A percentile compares a stretch with the other conserved stretches of the same genome.
Conservation (phyloP, 1,139 yeast species). For the Hyphopichia pseudoburtonii region DNA sequence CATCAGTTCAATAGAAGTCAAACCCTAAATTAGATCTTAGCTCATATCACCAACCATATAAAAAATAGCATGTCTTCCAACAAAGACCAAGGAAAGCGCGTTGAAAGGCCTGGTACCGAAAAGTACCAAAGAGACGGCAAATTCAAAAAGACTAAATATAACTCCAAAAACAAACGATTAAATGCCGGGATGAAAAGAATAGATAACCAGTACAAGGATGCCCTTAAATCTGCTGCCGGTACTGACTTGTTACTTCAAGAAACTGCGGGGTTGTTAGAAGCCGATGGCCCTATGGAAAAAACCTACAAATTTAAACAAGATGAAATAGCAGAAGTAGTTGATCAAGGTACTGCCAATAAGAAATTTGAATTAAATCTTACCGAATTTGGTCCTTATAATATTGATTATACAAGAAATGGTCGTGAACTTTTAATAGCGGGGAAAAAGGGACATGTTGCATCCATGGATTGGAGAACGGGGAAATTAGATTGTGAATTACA, state of each 20-base stretch:
- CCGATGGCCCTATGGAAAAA: conserved; percentile 84
- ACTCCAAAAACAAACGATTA: conserved; percentile 58
- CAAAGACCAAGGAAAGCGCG: not conserved
- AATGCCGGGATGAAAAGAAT: conserved; percentile 63
- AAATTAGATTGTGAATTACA: conserved; percentile 76
- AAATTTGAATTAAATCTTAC: conserved; percentile 71
- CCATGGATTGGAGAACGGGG: conserved; percentile 95
- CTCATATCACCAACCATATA: not conserved
- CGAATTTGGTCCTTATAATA: conserved; percentile 82
- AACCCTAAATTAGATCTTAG: no score
- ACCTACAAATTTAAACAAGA: conserved; percentile 83
- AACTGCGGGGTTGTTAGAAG: conserved; percentile 81
- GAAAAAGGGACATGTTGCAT: conserved; percentile 89
- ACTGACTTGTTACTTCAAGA: conserved; percentile 86
- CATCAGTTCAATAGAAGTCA: no score
- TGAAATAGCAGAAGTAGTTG: conserved; percentile 79
- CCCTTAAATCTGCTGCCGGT: conserved; percentile 77
- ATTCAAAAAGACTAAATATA: conserved; percentile 12
- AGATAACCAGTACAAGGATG: conserved; percentile 75
- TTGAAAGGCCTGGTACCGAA: conserved; percentile 9
- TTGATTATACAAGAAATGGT: conserved; percentile 86
- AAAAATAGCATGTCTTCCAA: not conserved
- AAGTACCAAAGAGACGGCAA: conserved; percentile 22
- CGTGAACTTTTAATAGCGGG: conserved; percentile 85
- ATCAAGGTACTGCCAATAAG: conserved; percentile 70